Conservation (phyloP, 768 basidiomycete genomes). For the Cystobasidium tubakii region DNA sequence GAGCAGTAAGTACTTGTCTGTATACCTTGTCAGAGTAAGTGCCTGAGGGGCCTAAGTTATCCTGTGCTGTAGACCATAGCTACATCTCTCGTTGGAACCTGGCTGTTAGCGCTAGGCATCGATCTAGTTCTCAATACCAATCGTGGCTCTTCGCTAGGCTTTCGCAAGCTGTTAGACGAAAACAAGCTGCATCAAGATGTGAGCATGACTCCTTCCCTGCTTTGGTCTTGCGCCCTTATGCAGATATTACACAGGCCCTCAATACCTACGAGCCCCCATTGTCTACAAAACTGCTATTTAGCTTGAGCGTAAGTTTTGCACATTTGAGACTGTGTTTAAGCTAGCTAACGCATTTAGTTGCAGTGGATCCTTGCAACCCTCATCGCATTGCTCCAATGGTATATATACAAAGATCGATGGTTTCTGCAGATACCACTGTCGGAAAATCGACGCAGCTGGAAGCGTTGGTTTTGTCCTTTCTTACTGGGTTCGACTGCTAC, state of each 20-base stretch:
- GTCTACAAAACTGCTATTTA: constrained; percentile 16
- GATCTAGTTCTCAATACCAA: constrained; percentile 25
- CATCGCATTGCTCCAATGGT: not conserved
- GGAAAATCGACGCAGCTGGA: not conserved
- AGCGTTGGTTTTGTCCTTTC: not conserved
- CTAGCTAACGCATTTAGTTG: not conserved
- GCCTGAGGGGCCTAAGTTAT: not conserved
- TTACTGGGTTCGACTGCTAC: not conserved
- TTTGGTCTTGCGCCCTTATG: not conserved
- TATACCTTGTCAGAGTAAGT: not conserved
- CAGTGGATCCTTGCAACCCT: constrained; percentile 2
- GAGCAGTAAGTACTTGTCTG: constrained; percentile 15
- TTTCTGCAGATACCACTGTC: not conserved
- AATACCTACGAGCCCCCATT: not conserved
- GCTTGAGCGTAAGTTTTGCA: constrained; percentile 8
- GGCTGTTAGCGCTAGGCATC: constrained; percentile 28
- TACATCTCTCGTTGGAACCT: not conserved
- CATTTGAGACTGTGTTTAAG: too few relatives aligned
- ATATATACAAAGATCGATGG: not conserved
- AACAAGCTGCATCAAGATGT: constrained; percentile 2
- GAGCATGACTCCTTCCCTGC: not conserved
- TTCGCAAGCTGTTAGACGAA: constrained; percentile 12
- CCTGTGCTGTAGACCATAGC: constrained; percentile 17
- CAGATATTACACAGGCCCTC: not conserved
- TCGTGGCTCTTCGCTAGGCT: not conserved